Evolutionary conservation across 768 basidiomycete species (phyloP), one percentile per base, ranked within the genome.

Genomic region (Pisolithus sp.): DNA sequence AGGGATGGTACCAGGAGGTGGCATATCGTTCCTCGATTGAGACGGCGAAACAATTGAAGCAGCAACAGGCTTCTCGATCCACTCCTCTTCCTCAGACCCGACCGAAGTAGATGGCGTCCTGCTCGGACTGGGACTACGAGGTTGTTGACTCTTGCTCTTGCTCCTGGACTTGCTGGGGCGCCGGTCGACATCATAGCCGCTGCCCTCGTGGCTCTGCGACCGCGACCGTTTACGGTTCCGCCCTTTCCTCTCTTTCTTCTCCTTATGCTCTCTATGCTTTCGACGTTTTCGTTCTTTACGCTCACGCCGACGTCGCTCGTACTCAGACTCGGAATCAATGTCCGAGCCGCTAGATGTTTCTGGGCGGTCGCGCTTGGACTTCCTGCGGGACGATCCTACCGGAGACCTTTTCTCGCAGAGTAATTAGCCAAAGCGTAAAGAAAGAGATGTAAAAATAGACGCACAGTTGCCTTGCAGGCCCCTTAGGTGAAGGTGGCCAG

Each of bases 401-500:
- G 76, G 79, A 21, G 82, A 82, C 45, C 86, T 89, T 50, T n/a
- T 7, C 6, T 15, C n/a, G 8, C n/a, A n/a, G 42, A 21, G 7
- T 13, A 30, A 26, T 59, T 41, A 45, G 17, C 15, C n/a, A 28
- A 18, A 5, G 46, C 18, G 10, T 20, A 13, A 45, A 26, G 42
- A 48, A 7, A 48, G 23, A 24, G 38, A 5, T n/a, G 31, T 12
- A 23, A 23, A 52, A 38, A 6, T 41, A 23, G 3, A 72, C 83
- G 28, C 68, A 87, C 81, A 80, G 56, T 43, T 68, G 66, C 36
- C 87, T 79, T 36, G 77, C 70, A 50, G 82, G 81, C 9, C 75
- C 79, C 56, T 84, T 85, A 0, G 91, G 91, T 3, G 91, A 93
- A 4, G 81, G 68, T 2, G 91, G 91, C 91, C 91, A 93, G n/a